A percentile compares a stretch with the other conserved stretches of the same genome.
Conservation (phyloP, 2,329 filamentous ascomycete genomes). For the Diaporthe ilicicola region DNA sequence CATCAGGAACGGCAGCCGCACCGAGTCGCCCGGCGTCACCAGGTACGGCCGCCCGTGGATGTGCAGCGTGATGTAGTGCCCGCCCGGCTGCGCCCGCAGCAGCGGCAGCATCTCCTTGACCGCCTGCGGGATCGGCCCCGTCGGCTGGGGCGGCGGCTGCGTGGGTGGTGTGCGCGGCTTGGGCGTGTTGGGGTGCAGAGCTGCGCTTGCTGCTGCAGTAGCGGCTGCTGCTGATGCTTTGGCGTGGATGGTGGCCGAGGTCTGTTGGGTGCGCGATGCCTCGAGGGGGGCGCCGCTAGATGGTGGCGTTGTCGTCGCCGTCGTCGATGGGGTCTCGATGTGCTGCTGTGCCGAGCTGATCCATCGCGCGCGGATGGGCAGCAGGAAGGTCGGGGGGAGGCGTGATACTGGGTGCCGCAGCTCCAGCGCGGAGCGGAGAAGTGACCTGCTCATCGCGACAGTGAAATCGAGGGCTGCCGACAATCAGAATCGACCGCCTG, state of each 20-base stretch:
- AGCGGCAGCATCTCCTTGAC: conserved; percentile 72
- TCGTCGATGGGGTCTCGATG: conserved; percentile 48
- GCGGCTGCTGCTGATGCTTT: background rate
- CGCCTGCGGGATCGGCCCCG: conserved; percentile 58
- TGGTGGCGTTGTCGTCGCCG: conserved; percentile 18
- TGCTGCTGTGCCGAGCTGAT: conserved; percentile 61
- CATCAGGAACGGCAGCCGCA: conserved; percentile 84
- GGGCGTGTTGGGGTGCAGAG: conserved; percentile 41
- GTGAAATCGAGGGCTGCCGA: background rate
- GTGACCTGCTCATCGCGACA: conserved; percentile 61
- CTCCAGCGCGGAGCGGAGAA: conserved; percentile 71
- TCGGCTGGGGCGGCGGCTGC: conserved; percentile 47
- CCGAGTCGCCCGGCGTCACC: conserved; percentile 76
- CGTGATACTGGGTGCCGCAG: conserved; percentile 56
- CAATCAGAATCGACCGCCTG: background rate
- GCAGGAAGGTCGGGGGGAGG: conserved; percentile 60
- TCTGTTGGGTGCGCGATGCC: conserved; percentile 22
- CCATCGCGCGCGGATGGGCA: conserved; percentile 57
- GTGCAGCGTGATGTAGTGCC: conserved; percentile 80
- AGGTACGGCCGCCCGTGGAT: conserved; percentile 85
- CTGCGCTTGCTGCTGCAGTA: background rate
- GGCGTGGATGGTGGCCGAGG: conserved; percentile 16
- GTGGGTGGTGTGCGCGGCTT: conserved; percentile 61
- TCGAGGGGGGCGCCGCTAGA: conserved; percentile 18
- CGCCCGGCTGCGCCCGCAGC: conserved; percentile 72